Conservation (phyloP, 257 asterid species). For the Solanum verrucosum region DNA sequence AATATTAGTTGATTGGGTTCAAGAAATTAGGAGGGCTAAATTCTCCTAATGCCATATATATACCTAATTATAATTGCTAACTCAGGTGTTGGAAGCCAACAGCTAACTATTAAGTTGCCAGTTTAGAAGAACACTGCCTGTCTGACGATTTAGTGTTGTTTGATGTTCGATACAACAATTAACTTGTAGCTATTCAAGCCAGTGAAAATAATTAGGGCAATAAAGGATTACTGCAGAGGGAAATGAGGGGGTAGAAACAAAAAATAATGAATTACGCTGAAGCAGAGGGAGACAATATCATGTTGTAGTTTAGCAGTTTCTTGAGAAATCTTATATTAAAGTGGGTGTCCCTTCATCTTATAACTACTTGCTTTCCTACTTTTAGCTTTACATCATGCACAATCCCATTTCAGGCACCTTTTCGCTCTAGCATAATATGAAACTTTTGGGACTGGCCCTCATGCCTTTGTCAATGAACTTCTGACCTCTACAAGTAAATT, state of each 20-base stretch:
- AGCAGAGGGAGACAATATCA: background rate
- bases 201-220: background rate
- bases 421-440: background rate
- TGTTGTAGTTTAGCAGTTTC: background rate
- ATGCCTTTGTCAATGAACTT: background rate
- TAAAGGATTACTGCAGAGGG: background rate
- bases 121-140: background rate
- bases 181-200: background rate
- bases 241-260: background rate
- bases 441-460: background rate
- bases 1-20: background rate
- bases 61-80: background rate
- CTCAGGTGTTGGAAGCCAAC: background rate
- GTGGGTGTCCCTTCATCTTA: background rate
- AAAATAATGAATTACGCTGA: background rate
- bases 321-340: background rate
- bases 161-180: background rate
- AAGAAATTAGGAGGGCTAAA: background rate
- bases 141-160: background rate
- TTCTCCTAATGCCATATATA: background rate
- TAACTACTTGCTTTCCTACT: background rate
- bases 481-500: background rate
- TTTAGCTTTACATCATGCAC: background rate
- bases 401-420: background rate
- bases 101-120: background rate